Conservation (phyloP, 371 early-diverging fungal genomes). For the Mucor mucedo region DNA sequence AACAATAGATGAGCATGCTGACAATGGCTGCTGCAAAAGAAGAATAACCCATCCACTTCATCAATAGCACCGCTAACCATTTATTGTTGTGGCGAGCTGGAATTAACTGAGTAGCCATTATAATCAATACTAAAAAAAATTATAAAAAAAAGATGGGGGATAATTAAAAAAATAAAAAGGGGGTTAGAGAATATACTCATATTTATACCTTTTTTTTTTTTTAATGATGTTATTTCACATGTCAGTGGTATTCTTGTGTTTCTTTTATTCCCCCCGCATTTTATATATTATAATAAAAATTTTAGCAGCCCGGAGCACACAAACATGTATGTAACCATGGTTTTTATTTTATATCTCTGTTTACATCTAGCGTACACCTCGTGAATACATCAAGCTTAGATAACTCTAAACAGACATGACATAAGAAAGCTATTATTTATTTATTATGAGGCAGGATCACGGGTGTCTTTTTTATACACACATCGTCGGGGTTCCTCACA, state of each 20-base stretch:
- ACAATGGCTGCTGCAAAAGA: slow-evolving; percentile 26
- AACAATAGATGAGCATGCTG: slow-evolving; percentile 23
- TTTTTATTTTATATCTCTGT: too few relatives aligned
- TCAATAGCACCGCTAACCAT: background rate
- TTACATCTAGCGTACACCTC: background rate
- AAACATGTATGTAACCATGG: background rate
- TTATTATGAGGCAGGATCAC: background rate
- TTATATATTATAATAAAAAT: background rate
- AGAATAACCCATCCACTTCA: slow-evolving; percentile 24
- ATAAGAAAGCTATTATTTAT: slow-evolving; percentile 3
- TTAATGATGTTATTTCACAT: slow-evolving; percentile 11
- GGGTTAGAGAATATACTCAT: background rate
- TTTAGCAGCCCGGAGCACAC: background rate
- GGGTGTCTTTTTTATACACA: too few relatives aligned
- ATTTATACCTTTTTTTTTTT: slow-evolving; percentile 11
- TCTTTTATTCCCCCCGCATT: slow-evolving; percentile 18
- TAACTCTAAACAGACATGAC: too few relatives aligned
- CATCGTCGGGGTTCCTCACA: too few relatives aligned
- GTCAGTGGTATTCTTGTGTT: slow-evolving; percentile 8
- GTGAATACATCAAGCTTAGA: background rate
- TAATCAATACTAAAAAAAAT: background rate
- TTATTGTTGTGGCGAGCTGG: slow-evolving; percentile 2
- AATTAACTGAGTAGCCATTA: slow-evolving; percentile 1
- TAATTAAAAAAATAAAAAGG: slow-evolving; percentile 4
- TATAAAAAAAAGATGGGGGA: background rate